phyloP scores from a whole-genome alignment of 1,139 yeast species.

The Pichia sp. region DNA sequence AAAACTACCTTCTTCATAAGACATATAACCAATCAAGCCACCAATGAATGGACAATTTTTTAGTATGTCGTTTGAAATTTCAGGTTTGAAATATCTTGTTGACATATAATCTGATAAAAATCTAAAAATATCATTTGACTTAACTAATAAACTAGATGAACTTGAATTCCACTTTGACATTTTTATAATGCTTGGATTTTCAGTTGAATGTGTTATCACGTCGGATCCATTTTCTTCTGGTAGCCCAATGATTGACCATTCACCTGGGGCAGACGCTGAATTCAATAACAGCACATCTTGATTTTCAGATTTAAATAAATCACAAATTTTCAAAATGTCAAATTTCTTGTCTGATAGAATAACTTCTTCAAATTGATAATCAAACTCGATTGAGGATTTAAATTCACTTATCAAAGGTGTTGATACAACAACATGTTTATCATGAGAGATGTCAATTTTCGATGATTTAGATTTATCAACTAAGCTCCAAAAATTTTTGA shows the following conservation, averaged over 20 bases:
- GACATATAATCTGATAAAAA: constrained; percentile 47
- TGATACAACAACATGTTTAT: constrained; percentile 9
- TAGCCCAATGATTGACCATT: constrained; percentile 80
- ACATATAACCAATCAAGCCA: constrained; percentile 77
- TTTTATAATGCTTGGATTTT: constrained; percentile 18
- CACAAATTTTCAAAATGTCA: constrained; percentile 42
- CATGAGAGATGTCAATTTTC: neutral
- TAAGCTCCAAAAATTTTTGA: constrained; percentile 55
- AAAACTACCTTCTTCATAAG: constrained; percentile 77
- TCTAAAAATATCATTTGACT: constrained; percentile 38
- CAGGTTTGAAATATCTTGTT: constrained; percentile 18
- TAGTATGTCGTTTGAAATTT: constrained; percentile 20
- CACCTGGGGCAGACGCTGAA: constrained; percentile 75
- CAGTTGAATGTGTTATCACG: constrained; percentile 61
- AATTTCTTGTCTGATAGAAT: neutral
- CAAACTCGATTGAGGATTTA: constrained; percentile 4
- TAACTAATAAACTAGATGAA: neutral
- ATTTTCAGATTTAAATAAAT: constrained; percentile 24
- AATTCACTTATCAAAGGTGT: constrained; percentile 17
- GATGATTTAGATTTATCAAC: constrained; percentile 32
- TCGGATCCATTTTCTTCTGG: constrained; percentile 49
- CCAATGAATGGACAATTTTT: constrained; percentile 68
- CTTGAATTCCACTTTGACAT: constrained; percentile 23
- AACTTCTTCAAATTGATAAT: constrained; percentile 13
- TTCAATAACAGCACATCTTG: constrained; percentile 54